These are phyloP conservation scores for Reticulascus tulasneorum DNA, from an alignment of 2,329 filamentous ascomycete species.

Conservation along the genomic window DNA sequence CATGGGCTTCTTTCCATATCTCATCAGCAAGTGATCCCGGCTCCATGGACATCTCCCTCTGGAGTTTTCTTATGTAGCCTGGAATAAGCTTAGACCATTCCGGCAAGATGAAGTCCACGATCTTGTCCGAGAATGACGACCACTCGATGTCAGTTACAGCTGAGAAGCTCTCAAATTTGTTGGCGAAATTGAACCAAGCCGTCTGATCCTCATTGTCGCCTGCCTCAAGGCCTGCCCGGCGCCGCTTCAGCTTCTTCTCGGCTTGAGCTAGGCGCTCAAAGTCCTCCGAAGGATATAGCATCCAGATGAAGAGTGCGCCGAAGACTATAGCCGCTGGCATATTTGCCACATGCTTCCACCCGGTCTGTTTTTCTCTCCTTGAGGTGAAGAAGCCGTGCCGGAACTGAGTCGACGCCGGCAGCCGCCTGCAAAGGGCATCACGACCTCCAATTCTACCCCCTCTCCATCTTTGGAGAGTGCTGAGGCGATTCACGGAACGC, in stretches of 20 bases:
- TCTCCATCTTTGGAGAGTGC: too few relatives aligned
- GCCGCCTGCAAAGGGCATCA: constrained; percentile 7
- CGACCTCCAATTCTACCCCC: too few relatives aligned
- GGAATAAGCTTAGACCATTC: constrained; percentile 78
- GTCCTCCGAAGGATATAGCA: constrained; percentile 39
- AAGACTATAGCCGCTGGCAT: constrained; percentile 29
- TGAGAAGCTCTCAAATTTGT: constrained; percentile 50
- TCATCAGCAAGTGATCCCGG: constrained; percentile 87
- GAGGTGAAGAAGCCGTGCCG: constrained; percentile 14
- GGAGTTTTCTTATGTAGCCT: constrained; percentile 74
- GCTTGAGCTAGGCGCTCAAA: constrained; percentile 27
- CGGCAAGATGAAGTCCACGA: constrained; percentile 72
- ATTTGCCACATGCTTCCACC: constrained; percentile 11
- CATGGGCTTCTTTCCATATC: constrained; percentile 88
- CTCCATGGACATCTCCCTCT: constrained; percentile 80
- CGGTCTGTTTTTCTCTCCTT: constrained; percentile 14
- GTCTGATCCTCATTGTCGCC: constrained; percentile 21
- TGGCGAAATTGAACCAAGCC: constrained; percentile 46
- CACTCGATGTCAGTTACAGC: constrained; percentile 52
- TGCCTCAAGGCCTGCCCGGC: constrained; percentile 12
- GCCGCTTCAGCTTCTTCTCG: constrained; percentile 10
- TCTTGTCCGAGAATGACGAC: constrained; percentile 47
- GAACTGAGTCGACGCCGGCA: constrained; percentile 11
- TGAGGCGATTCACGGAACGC: too few relatives aligned
- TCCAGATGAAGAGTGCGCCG: constrained; percentile 36